These are phyloP conservation scores for Dryas octopetala DNA, from an alignment of 306 rosid species.

Conservation along the genomic window DNA sequence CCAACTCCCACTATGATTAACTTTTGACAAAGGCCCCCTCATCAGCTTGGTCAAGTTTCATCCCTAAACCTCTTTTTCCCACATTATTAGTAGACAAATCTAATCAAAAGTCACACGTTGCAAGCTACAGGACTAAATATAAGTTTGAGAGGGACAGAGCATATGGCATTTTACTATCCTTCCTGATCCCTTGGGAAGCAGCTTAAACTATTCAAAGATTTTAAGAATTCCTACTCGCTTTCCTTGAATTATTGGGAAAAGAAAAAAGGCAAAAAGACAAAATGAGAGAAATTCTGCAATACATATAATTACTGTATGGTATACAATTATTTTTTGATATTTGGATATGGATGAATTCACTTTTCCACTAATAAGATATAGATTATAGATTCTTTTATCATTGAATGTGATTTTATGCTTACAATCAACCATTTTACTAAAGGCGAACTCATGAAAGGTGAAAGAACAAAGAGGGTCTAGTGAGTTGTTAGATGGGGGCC, in stretches of 20 bases:
- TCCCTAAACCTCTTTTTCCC: conserved; percentile 15
- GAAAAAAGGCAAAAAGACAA: not conserved
- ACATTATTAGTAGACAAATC: not conserved
- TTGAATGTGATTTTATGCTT: no score
- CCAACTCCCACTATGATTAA: conserved; percentile 60
- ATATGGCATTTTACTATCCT: conserved; percentile 5
- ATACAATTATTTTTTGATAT: no score
- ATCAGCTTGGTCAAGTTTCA: conserved; percentile 15
- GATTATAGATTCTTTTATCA: no score
- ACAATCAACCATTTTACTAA: no score
- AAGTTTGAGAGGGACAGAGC: conserved; percentile 20
- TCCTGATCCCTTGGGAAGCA: conserved; percentile 12
- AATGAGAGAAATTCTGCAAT: not conserved
- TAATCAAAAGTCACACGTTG: conserved; percentile 2
- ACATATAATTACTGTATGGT: no score
- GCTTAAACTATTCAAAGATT: not conserved
- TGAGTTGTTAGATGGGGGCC: not conserved
- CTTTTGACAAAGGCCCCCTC: conserved; percentile 44
- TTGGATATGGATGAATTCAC: no score
- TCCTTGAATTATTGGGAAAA: not conserved
- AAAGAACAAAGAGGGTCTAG: no score
- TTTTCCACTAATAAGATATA: no score
- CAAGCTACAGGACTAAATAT: not conserved
- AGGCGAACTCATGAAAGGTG: no score
- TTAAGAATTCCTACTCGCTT: not conserved